These are phyloP conservation scores for Veloporphyrellus conicus DNA, from an alignment of 1,284 basidiomycete genomes.

Conservation along the genomic window DNA sequence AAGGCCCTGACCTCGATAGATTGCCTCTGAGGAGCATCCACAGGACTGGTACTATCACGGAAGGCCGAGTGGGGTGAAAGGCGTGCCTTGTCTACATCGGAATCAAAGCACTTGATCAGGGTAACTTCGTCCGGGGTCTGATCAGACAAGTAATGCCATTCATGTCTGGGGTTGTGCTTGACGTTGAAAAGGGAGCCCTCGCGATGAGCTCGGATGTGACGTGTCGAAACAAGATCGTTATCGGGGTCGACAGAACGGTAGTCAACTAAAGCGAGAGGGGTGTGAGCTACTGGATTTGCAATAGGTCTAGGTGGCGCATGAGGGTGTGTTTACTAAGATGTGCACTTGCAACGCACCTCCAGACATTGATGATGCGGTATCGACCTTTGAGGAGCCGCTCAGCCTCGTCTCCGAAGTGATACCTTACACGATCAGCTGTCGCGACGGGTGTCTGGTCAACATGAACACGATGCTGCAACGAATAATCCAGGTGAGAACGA, in stretches of 20 bases:
- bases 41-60: constrained; percentile 37
- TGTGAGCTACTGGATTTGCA: constrained; percentile 35
- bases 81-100: constrained; percentile 37
- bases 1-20: constrained; percentile 30
- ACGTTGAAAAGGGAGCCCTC: constrained; percentile 19
- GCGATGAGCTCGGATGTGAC: constrained; percentile 9
- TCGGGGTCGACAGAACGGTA: constrained; percentile 16
- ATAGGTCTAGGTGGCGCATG: constrained; percentile 34
- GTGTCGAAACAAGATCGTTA: constrained; percentile 13
- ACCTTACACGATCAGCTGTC: constrained; percentile 36
- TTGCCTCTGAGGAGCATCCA: constrained; percentile 37
- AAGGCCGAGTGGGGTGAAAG: constrained; percentile 49
- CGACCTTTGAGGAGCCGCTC: constrained; percentile 40
- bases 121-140: constrained; percentile 47
- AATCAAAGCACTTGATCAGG: constrained; percentile 49
- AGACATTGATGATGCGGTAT: constrained; percentile 53
- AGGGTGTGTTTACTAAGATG: background rate
- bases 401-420: constrained; percentile 39
- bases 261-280: constrained; percentile 20
- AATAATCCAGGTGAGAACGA: background rate
- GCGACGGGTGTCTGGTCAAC: constrained; percentile 45
- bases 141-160: constrained; percentile 47
- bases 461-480: constrained; percentile 33
- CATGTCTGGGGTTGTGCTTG: constrained; percentile 39
- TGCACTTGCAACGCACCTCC: constrained; percentile 30